Conservation (phyloP, 2,329 filamentous ascomycete species). For the Thermochaetoides dissita region DNA sequence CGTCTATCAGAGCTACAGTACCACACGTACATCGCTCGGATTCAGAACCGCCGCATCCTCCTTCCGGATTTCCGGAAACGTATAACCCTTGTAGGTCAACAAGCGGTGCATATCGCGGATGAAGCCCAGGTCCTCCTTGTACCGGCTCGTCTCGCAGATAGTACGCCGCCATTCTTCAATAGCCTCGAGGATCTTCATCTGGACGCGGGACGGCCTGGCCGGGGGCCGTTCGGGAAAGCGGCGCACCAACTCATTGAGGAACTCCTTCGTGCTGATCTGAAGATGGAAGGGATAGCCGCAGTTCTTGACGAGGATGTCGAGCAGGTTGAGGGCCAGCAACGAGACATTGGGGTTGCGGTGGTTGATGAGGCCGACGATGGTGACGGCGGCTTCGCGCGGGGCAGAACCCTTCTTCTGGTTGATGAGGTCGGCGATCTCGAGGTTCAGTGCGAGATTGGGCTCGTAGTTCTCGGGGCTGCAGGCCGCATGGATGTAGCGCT, state of each 20-base stretch:
- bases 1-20: constrained; percentile 22
- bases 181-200: constrained; percentile 82
- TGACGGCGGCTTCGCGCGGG: constrained; percentile 84
- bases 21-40: constrained; percentile 67
- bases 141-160: constrained; percentile 94
- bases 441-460: constrained; percentile 87
- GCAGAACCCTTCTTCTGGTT: constrained; percentile 95
- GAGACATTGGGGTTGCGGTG: constrained; percentile 94
- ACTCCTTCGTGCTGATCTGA: constrained; percentile 97
- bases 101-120: constrained; percentile 96
- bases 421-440: constrained; percentile 92
- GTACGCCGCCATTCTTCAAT: constrained; percentile 98
- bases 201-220: constrained; percentile 70
- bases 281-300: constrained; percentile 98
- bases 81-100: constrained; percentile 91
- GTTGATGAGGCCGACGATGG: constrained; percentile 90
- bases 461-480: constrained; percentile 97
- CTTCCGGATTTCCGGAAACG: constrained; percentile 79
- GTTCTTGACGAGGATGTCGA: constrained; percentile 99
- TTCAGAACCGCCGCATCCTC: constrained; percentile 96
- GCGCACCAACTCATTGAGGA: constrained; percentile 92
- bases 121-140: constrained; percentile 93
- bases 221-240: constrained; percentile 90
- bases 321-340: constrained; percentile 73
- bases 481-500: constrained; percentile 90